Conservation (phyloP, 257 asterid species). For the Orobanche coerulescens region DNA sequence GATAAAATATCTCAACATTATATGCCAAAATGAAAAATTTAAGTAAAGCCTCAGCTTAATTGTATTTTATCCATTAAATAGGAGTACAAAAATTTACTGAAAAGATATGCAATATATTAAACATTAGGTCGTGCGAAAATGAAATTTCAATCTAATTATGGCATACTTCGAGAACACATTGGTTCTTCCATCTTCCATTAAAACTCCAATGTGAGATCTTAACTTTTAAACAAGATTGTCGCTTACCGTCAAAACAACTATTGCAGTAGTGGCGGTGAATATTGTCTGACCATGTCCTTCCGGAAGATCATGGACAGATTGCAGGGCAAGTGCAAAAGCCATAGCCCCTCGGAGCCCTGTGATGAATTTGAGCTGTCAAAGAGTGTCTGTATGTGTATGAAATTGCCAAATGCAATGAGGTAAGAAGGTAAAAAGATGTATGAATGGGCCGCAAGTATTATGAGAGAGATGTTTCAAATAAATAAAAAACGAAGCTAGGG, state of each 20-base stretch:
- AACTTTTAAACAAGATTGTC: slow-evolving; percentile 4
- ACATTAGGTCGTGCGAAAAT: background rate
- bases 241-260: slow-evolving; percentile 81
- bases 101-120: background rate
- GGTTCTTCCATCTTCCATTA: slow-evolving; percentile 20
- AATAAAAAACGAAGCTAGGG: background rate
- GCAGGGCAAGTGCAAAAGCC: slow-evolving; percentile 98
- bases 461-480: slow-evolving; percentile 1
- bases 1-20: background rate
- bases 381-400: slow-evolving; percentile 8
- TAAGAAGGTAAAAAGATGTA: background rate
- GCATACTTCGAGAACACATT: slow-evolving; percentile 12
- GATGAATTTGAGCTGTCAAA: slow-evolving; percentile 20
- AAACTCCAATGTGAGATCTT: slow-evolving; percentile 1
- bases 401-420: background rate
- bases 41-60: background rate
- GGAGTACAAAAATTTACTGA: background rate
- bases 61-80: background rate
- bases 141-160: background rate
- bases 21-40: background rate
- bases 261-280: slow-evolving; percentile 98
- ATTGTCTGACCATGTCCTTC: slow-evolving; percentile 98
- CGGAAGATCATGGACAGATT: slow-evolving; percentile 96
- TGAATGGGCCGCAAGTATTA: background rate
- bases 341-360: slow-evolving; percentile 98